A percentile compares a stretch with the other conserved stretches of the same genome.
Evolutionary conservation across 1,139 yeast species (phyloP).

Genomic region (Suhomyces taliae): DNA sequence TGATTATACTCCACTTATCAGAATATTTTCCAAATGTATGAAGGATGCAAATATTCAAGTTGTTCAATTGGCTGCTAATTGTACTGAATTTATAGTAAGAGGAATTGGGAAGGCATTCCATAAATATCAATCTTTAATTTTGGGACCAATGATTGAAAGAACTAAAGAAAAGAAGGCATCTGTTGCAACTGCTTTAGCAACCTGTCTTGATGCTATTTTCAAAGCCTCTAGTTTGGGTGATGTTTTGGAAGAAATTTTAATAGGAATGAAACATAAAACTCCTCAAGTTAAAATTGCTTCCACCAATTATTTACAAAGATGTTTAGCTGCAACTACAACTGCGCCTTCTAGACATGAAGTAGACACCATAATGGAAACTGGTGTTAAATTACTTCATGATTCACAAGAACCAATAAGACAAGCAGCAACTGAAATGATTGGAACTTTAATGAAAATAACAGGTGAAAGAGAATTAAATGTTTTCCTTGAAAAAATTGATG

Average conservation of each 20-base stretch:
- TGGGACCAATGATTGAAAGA: slow-evolving; percentile 72
- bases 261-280: slow-evolving; percentile 69
- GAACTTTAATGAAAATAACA: slow-evolving; percentile 76
- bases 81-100: slow-evolving; percentile 60
- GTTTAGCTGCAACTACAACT: slow-evolving; percentile 52
- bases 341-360: slow-evolving; percentile 57
- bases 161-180: slow-evolving; percentile 84
- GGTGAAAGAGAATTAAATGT: slow-evolving; percentile 70
- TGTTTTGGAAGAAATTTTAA: slow-evolving; percentile 60
- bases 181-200: slow-evolving; percentile 67
- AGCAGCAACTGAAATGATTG: slow-evolving; percentile 76
- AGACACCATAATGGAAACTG: slow-evolving; percentile 54
- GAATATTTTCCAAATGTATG: slow-evolving; percentile 67
- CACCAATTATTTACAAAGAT: slow-evolving; percentile 62
- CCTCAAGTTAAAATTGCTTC: slow-evolving; percentile 81
- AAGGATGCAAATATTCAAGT: slow-evolving; percentile 91
- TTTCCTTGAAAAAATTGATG: slow-evolving; percentile 70
- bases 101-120: slow-evolving; percentile 63
- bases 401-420: slow-evolving; percentile 85
- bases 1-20: slow-evolving; percentile 64
- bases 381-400: slow-evolving; percentile 68
- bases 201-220: slow-evolving; percentile 68
- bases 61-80: slow-evolving; percentile 76
- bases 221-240: slow-evolving; percentile 51
- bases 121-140: slow-evolving; percentile 53